Base-by-base conservation (phyloP, 2,329 filamentous ascomycete species). In the Fusarium ramigenum region DNA sequence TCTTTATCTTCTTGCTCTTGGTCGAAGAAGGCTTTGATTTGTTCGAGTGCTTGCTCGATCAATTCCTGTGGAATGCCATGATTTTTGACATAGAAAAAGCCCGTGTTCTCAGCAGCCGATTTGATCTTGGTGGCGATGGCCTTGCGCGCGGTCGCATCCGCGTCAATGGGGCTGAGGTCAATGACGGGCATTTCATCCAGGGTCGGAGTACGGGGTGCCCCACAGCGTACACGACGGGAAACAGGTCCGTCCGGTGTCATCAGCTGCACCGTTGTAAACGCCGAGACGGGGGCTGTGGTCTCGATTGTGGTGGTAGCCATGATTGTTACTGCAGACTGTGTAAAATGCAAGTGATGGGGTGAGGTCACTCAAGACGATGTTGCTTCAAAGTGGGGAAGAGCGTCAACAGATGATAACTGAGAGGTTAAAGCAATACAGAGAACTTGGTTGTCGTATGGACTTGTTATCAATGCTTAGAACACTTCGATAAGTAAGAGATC, bases 151-250 rank as follows among this genome's bases (percentile, higher is more conserved):
- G 36, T 9, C 1, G 1, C 15, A 1, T 66, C 63, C 1, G 30
- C 63, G 0, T 58, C 43, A 0, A 66, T 2, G 1, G 63, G 23
- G 25, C 21, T 43, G 15, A 66, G 32, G 25, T 66, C 63, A 12
- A 66, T 66, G 18, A 66, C 25, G 11, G 63, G 63, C 63, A 66
- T 66, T 2, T 66, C 63, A 8, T 66, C 63, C 0, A 43, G 30
- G 7, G 63, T 66, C 18, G 63, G 63, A 16, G 63, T 66, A 16
- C 63, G 63, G 56, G 60, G 63, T 1, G 42, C 23, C 25, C 63
- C 63, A 12, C 63, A 43, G 7, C 63, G 63, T 9, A 66, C 63
- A n/a, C 63, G 63, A 3, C 63, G 60, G 37, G 30, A 58, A 39
- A 66, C 63, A 23, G 37, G 60, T 2, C 63, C 63, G 37, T 66